These are phyloP conservation scores for Saccharum spontaneum DNA, from an alignment of 176 grass and related monocot species.

Conservation along the genomic window DNA sequence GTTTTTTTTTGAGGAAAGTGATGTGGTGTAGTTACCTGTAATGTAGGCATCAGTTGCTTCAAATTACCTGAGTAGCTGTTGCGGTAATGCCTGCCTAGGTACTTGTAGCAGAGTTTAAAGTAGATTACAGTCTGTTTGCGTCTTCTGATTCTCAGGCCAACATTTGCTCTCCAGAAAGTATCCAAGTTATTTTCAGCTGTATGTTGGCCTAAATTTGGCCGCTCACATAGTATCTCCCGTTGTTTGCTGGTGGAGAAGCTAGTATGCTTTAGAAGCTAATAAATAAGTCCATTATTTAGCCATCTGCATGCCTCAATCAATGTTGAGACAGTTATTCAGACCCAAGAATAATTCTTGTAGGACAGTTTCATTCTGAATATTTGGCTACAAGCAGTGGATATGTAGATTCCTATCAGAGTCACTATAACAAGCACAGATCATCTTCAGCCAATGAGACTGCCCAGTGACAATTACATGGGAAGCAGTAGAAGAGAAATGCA, in stretches of 20 bases:
- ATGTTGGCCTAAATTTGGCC: too few species aligned
- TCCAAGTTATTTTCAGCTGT: background rate
- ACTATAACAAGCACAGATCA: background rate
- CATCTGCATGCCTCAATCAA: too few species aligned
- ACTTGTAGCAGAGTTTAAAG: slow-evolving; percentile 4
- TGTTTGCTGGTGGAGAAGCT: too few species aligned
- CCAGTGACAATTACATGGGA: too few species aligned
- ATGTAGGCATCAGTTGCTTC: too few species aligned
- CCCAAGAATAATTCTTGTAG: background rate
- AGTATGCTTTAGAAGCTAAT: too few species aligned
- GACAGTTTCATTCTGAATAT: background rate
- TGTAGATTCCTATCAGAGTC: background rate
- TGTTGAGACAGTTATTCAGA: background rate
- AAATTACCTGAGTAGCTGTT: background rate
- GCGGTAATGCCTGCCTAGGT: background rate
- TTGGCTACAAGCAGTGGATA: background rate
- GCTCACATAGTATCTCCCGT: too few species aligned
- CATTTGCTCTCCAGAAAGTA: background rate
- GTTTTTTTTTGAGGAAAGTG: too few species aligned
- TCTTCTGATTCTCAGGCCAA: too few species aligned
- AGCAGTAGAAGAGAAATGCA: too few species aligned
- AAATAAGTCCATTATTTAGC: too few species aligned
- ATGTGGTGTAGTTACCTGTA: too few species aligned
- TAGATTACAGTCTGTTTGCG: background rate
- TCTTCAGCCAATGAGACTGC: background rate